phyloP scores from a whole-genome alignment of 2,329 filamentous ascomycete genomes.

The Exophiala mesophila region DNA sequence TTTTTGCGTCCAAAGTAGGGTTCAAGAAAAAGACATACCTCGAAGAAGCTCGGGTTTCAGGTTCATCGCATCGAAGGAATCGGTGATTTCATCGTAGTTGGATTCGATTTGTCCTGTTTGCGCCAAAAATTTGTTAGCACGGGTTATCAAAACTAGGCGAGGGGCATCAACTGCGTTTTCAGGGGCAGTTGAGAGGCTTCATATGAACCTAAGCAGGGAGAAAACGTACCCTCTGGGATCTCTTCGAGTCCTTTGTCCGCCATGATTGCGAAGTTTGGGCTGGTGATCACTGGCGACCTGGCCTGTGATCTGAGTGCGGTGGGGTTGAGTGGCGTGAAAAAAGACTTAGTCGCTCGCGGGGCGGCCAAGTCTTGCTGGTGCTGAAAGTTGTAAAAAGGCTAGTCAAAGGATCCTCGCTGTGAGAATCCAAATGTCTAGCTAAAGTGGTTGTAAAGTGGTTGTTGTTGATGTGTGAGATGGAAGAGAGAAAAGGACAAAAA shows the following conservation, averaged over 20 bases:
- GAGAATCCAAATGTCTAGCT: constrained; percentile 25
- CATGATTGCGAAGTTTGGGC: constrained; percentile 78
- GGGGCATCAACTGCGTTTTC: too few relatives aligned
- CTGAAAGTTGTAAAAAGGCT: constrained; percentile 7
- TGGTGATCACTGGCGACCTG: constrained; percentile 65
- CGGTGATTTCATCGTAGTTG: constrained; percentile 99
- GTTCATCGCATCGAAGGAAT: constrained; percentile 98
- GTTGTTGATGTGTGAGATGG: constrained; percentile 11
- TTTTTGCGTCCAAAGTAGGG: not conserved
- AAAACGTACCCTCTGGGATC: constrained; percentile 80
- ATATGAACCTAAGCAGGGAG: not conserved
- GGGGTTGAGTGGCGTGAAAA: constrained; percentile 23
- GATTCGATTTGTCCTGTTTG: constrained; percentile 92
- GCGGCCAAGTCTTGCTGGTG: constrained; percentile 18
- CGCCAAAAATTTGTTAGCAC: constrained; percentile 24
- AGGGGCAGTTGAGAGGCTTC: too few relatives aligned
- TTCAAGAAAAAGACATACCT: constrained; percentile 53
- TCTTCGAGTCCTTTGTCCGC: constrained; percentile 99
- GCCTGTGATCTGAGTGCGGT: constrained; percentile 59
- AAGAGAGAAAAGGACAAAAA: constrained; percentile 14
- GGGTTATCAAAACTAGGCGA: too few relatives aligned
- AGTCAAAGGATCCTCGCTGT: constrained; percentile 21
- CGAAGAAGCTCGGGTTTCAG: constrained; percentile 96
- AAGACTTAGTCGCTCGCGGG: constrained; percentile 17
- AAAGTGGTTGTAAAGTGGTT: constrained; percentile 10